Evolutionary conservation across 352 stramenopile species (phyloP), one percentile per base, ranked within the genome.

Genomic region (Pythium grandisporangium): DNA sequence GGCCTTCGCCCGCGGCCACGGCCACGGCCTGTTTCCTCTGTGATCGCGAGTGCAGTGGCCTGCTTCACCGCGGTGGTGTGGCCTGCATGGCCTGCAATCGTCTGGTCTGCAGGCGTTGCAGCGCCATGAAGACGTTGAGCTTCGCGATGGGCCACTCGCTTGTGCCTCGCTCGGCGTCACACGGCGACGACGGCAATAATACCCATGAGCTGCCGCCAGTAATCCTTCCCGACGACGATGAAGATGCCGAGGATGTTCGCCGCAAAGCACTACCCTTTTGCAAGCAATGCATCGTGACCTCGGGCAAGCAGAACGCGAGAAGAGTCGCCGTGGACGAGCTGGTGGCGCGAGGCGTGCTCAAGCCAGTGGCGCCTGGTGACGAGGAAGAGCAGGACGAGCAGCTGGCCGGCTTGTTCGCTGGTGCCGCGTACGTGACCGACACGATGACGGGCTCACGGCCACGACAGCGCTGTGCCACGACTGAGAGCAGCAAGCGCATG

Each of bases 241-340:
- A 51, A 13, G 45, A 11, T 3, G 17, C 27, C 27, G 14, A 20
- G 5, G 53, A 61, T 19, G 53, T 61, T 27, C 37, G 42, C 2
- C 42, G 53, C 16, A 61, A 61, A 37, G 24, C 53, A n/a, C 33
- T 61, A 21, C 38, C 53, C 21, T 61, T 61, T 33, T 61, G 53
- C 17, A 30, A 55, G 2, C 41, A 55, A 25, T 61, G 53, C 24
- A 48, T 61, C 32, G 42, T 61, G 7, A 6, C 42, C 4, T 51
- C 53, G 7, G 55, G 54, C 37, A 44, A 45, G 22, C 46, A 61
- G 27, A 45, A 42, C 5, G 42, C 53, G 0, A 42, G 48, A 19
- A 42, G 47, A 16, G 38, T 61, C n/a, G 53, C 53, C 1, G 41
- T 45, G 8, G 49, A 43, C 16, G 53, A 61, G 4, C 19, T 61